phyloP scores from a whole-genome alignment of 1,284 basidiomycete genomes.

The Grifola frondosa region DNA sequence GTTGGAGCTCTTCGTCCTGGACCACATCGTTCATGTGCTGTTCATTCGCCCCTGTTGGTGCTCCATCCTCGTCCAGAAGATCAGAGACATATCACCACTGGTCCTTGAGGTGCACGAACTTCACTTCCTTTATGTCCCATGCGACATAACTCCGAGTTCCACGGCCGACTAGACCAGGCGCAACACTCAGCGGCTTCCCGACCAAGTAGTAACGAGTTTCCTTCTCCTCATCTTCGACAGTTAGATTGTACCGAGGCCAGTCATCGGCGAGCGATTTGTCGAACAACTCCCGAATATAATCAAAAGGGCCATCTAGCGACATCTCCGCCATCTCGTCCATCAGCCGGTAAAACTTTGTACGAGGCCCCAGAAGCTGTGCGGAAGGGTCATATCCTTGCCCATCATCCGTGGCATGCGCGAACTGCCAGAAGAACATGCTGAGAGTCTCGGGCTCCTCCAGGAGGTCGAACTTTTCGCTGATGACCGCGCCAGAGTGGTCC shows the following conservation, averaged over 20 bases:
- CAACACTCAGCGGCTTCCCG: slow-evolving; percentile 2
- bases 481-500: slow-evolving; percentile 7
- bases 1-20: slow-evolving; percentile 3
- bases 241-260: slow-evolving; percentile 11
- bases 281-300: slow-evolving; percentile 1
- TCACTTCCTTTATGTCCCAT: background rate
- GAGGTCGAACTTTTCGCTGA: slow-evolving; percentile 1
- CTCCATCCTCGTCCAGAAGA: background rate
- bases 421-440: slow-evolving; percentile 1
- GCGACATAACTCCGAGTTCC: slow-evolving; percentile 7
- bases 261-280: background rate
- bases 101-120: slow-evolving; percentile 11
- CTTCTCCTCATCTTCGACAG: background rate
- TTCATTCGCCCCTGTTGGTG: too few relatives aligned
- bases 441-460: background rate
- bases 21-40: slow-evolving; percentile 3
- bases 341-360: background rate
- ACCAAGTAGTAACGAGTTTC: slow-evolving; percentile 4
- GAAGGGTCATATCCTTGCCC: background rate
- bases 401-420: background rate
- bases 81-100: slow-evolving; percentile 3
- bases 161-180: slow-evolving; percentile 4
- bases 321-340: background rate
- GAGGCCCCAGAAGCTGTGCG: background rate
- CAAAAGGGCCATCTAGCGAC: too few relatives aligned